Conservation (phyloP, 305 asterid species). For the Fraxinus dipetala region DNA sequence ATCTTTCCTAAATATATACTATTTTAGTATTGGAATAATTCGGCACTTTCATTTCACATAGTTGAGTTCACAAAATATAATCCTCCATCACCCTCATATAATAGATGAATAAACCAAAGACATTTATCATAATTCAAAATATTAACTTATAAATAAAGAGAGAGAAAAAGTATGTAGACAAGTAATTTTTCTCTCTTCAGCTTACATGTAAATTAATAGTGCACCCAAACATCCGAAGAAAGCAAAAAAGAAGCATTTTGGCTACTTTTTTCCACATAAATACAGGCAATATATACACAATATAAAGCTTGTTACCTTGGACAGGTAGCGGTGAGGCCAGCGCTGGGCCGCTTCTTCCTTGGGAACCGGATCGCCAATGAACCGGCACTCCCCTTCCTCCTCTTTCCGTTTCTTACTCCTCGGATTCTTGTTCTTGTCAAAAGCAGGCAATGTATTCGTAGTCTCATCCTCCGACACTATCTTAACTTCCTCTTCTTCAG, state of each 20-base stretch:
- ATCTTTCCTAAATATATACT: neutral
- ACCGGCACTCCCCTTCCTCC: slow-evolving; percentile 4
- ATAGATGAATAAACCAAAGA: neutral
- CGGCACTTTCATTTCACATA: neutral
- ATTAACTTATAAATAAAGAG: neutral
- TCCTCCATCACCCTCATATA: neutral
- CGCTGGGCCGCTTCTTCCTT: slow-evolving; percentile 37
- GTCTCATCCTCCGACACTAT: neutral
- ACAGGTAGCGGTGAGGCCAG: slow-evolving; percentile 57
- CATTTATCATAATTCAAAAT: neutral
- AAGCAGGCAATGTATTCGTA: neutral
- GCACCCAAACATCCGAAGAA: neutral
- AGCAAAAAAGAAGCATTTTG: neutral
- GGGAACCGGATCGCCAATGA: slow-evolving; percentile 36
- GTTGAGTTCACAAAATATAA: neutral
- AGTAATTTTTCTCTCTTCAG: neutral
- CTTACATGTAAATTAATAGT: neutral
- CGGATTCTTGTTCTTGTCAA: neutral
- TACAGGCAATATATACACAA: neutral
- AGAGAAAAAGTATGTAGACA: neutral
- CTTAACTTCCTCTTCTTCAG: slow-evolving; percentile 14
- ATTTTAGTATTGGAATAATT: neutral
- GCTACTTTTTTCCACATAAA: neutral
- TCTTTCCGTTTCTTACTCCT: slow-evolving; percentile 5
- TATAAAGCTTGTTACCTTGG: neutral